A percentile compares a stretch with the other conserved stretches of the same genome.
phyloP scores from a whole-genome alignment of 345 rosid species.

The Eucalyptus leucophloia region DNA sequence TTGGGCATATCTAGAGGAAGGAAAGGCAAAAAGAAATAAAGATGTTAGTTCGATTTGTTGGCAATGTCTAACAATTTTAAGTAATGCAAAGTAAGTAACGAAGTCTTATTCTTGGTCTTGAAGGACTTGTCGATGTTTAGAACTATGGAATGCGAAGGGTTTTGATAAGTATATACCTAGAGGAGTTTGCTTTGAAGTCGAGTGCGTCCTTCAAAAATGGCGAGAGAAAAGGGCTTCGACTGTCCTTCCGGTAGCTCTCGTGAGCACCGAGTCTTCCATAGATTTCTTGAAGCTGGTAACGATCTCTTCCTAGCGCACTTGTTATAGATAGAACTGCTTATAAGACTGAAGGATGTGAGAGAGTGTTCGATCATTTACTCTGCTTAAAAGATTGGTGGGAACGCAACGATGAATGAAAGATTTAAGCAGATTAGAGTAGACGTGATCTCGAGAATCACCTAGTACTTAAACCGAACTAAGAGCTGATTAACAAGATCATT shows the following conservation, averaged over 20 bases:
- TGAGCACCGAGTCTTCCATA: neutral
- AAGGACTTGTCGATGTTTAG: neutral
- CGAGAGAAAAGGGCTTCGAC: neutral
- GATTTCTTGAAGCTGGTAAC: neutral
- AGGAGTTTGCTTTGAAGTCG: neutral
- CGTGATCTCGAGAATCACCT: neutral
- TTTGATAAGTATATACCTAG: neutral
- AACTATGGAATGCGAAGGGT: neutral
- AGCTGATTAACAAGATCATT: neutral
- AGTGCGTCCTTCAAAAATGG: neutral
- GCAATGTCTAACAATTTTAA: neutral
- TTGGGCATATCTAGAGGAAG: neutral
- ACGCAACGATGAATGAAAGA: neutral
- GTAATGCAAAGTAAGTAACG: neutral
- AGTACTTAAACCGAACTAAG: neutral
- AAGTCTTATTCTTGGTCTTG: neutral
- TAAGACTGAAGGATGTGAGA: neutral
- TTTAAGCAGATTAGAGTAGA: neutral
- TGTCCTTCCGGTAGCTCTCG: neutral
- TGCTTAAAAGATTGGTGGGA: neutral
- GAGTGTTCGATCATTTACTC: neutral
- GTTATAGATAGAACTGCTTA: conserved; percentile 6
- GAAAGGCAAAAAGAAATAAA: neutral
- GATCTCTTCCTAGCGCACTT: neutral
- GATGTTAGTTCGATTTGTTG: neutral